Conservation (phyloP, 2,329 filamentous ascomycete genomes). For the Ciborinia camelliae region DNA sequence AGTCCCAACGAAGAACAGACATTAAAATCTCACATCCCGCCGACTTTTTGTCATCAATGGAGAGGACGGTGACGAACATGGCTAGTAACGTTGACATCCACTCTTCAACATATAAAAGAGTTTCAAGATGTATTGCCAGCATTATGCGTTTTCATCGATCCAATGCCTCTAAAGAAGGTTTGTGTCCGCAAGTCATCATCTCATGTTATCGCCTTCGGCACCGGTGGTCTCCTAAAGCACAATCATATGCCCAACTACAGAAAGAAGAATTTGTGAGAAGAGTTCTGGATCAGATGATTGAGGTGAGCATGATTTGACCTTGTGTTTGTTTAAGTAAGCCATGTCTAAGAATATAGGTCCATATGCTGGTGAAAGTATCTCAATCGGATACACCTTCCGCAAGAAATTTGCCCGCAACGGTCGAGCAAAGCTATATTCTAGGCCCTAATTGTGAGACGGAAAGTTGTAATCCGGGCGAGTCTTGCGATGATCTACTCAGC, state of each 20-base stretch:
- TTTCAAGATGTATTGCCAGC: conserved; percentile 15
- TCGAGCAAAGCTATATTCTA: conserved; percentile 16
- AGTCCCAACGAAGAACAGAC: not conserved
- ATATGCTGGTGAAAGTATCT: not conserved
- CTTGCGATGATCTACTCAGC: conserved; percentile 11
- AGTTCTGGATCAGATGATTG: conserved; percentile 16
- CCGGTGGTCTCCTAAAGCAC: conserved; percentile 10
- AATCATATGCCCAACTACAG: not conserved
- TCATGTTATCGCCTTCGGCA: conserved; percentile 15
- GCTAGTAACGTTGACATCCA: not conserved
- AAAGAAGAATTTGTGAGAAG: conserved; percentile 15
- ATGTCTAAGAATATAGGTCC: not conserved
- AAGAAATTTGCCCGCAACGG: conserved; percentile 15
- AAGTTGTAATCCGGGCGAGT: not conserved
- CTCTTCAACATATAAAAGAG: conserved; percentile 8
- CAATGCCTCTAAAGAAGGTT: conserved; percentile 17
- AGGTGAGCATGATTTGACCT: not conserved
- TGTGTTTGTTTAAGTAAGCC: not conserved
- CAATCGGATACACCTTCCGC: not conserved
- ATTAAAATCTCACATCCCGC: not conserved
- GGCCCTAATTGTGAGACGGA: conserved; percentile 1
- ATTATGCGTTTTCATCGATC: conserved; percentile 14
- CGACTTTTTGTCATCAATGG: not conserved
- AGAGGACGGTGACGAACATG: not conserved
- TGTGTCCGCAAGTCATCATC: conserved; percentile 18